Evolutionary conservation across 2,329 filamentous ascomycete species (phyloP), one percentile per base, ranked within the genome.

Genomic region (Albifimbria verrucaria): DNA sequence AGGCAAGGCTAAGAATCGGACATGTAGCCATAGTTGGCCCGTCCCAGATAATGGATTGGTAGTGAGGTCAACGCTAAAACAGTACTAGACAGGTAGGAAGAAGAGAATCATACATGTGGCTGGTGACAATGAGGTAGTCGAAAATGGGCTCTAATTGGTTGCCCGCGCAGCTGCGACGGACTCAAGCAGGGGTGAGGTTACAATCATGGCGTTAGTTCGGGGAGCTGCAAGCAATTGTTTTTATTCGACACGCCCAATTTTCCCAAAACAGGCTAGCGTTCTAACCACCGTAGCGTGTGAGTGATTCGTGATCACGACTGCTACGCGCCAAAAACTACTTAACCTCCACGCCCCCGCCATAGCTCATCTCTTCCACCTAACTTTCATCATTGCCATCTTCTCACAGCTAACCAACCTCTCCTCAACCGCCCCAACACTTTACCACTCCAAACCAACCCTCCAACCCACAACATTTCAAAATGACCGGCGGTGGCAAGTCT

Each of bases 401-500:
- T 57, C 56, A 44, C 55, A 59, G 56, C 59, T 51, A 60, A 49
- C 51, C 51, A 59, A 54, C 49, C 36, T 42, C 18, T 43, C 12
- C 41, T 25, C 24, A 55, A 59, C 48, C 44, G 49, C n/a, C 32
- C 49, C 44, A 42, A 51, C 25, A 57, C 36, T 55, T 55, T 64
- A 58, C 46, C 22, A 32, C 49, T 21, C 39, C 48, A 24, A 43
- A 60, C 23, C 43, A 48, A 69, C n/a, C n/a, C n/a, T n/a, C n/a
- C n/a, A n/a, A n/a, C n/a, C n/a, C n/a, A n/a, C n/a, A n/a, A n/a
- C n/a, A n/a, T n/a, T n/a, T 84, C 88, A 97, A 90, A 89, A 99
- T 99, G 94, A 96, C 94, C 91, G 93, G 93, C 86, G 93, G 93
- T 79, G 94, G 94, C 79, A 99, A 99, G 82, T 97, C 93, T 81